These are phyloP conservation scores for Sphaerostilbella broomeana DNA, from an alignment of 2,329 filamentous ascomycete genomes.

Conservation along the genomic window DNA sequence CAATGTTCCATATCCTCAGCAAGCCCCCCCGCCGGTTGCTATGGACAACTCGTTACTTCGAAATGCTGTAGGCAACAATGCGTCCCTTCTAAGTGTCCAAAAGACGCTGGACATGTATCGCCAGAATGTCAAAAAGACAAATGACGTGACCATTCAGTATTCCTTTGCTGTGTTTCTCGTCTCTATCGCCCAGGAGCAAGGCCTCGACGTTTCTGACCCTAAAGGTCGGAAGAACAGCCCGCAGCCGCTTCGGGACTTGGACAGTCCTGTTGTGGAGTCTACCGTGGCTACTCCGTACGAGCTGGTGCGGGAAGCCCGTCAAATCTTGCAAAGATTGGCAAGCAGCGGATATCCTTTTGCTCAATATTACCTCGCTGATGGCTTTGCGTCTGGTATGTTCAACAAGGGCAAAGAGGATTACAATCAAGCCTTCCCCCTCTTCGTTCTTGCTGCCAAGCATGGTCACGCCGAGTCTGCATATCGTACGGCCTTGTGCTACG, in stretches of 20 bases:
- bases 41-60: constrained; percentile 79
- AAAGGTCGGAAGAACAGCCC: constrained; percentile 40
- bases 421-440: constrained; percentile 85
- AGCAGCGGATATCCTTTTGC: constrained; percentile 92
- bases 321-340: constrained; percentile 78
- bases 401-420: constrained; percentile 91
- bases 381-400: constrained; percentile 89
- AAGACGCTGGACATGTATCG: constrained; percentile 98
- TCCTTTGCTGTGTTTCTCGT: constrained; percentile 95
- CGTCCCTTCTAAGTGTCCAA: constrained; percentile 81
- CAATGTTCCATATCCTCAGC: constrained; percentile 73
- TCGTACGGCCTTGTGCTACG: constrained; percentile 88
- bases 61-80: constrained; percentile 76
- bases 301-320: constrained; percentile 77
- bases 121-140: constrained; percentile 94
- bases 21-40: constrained; percentile 56
- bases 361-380: constrained; percentile 94
- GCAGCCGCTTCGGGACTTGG: constrained; percentile 40
- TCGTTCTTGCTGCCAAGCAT: constrained; percentile 90
- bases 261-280: constrained; percentile 40
- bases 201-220: constrained; percentile 45
- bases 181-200: constrained; percentile 76
- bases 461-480: constrained; percentile 95
- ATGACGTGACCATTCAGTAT: constrained; percentile 83
- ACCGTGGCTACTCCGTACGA: constrained; percentile 53